phyloP scores from a whole-genome alignment of 2,329 filamentous ascomycete species.

The Microascus cirrosus region DNA sequence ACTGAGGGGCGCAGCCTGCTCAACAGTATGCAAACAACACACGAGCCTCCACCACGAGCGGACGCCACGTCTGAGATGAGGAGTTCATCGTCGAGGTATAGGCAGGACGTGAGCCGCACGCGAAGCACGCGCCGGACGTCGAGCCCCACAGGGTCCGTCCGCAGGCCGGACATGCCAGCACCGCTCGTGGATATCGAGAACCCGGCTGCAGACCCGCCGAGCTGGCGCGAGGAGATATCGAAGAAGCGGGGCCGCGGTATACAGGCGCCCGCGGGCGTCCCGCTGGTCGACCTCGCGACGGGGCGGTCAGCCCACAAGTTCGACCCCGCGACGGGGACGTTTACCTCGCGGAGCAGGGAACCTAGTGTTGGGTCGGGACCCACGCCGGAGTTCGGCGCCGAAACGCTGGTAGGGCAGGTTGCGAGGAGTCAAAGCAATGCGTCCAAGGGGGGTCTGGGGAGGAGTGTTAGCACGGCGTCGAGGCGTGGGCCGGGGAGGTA shows the following conservation, averaged over 20 bases:
- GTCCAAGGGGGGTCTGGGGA: not conserved
- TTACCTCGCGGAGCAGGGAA: not conserved
- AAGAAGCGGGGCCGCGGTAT: constrained; percentile 37
- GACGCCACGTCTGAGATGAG: constrained; percentile 9
- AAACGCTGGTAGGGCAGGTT: not conserved
- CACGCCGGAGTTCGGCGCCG: not conserved
- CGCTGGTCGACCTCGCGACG: constrained; percentile 34
- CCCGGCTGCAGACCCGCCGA: constrained; percentile 47
- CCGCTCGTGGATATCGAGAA: constrained; percentile 57
- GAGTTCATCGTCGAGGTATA: constrained; percentile 11
- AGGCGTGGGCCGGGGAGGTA: not conserved
- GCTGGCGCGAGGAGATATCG: constrained; percentile 27
- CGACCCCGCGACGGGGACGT: not conserved
- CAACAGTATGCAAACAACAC: constrained; percentile 21
- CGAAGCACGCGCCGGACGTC: constrained; percentile 8
- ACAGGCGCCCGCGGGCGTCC: constrained; percentile 25
- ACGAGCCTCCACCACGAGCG: constrained; percentile 6
- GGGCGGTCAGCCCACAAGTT: constrained; percentile 9
- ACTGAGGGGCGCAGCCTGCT: constrained; percentile 46
- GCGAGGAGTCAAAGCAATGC: constrained; percentile 3
- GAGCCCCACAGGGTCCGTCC: constrained; percentile 11
- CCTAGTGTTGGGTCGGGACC: not conserved
- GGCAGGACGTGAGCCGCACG: constrained; percentile 10
- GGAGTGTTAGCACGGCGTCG: constrained; percentile 1
- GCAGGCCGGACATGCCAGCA: constrained; percentile 13